Conservation (phyloP, 176 grass and related monocot species). For the Chrysopogon serrulatus region DNA sequence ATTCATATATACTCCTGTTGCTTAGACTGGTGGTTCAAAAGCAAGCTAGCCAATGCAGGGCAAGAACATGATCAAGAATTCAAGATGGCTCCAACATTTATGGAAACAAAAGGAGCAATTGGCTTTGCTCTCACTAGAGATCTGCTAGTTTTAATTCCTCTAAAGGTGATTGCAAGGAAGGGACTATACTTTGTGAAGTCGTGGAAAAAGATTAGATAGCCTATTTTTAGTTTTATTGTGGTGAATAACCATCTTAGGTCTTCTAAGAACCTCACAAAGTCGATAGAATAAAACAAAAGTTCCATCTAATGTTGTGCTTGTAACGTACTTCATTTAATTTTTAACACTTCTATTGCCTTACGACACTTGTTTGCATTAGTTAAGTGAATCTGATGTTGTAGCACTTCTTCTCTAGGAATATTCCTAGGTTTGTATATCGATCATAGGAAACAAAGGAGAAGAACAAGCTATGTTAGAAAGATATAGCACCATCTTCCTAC, state of each 20-base stretch:
- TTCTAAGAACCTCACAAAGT: neutral
- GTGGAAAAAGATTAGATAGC: constrained; percentile 5
- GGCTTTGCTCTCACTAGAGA: neutral
- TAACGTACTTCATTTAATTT: too few relatives aligned
- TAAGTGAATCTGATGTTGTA: too few relatives aligned
- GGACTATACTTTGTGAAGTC: neutral
- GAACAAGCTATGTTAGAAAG: too few relatives aligned
- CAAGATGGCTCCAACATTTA: constrained; percentile 27
- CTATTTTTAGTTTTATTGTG: neutral
- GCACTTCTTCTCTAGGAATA: too few relatives aligned
- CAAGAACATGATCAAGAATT: constrained; percentile 18
- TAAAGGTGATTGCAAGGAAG: neutral
- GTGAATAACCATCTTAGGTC: neutral
- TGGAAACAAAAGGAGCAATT: constrained; percentile 28
- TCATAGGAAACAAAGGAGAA: too few relatives aligned
- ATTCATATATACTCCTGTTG: neutral
- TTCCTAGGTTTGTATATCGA: too few relatives aligned
- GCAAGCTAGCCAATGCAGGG: neutral
- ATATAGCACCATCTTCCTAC: too few relatives aligned
- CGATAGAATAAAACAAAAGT: constrained; percentile 14
- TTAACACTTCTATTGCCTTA: too few relatives aligned
- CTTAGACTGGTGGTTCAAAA: constrained; percentile 11
- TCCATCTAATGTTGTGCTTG: neutral
- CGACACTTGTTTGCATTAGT: too few relatives aligned
- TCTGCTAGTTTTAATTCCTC: neutral